phyloP scores from a whole-genome alignment of 169 alveolate genomes.

The Plasmodium gonderi region DNA sequence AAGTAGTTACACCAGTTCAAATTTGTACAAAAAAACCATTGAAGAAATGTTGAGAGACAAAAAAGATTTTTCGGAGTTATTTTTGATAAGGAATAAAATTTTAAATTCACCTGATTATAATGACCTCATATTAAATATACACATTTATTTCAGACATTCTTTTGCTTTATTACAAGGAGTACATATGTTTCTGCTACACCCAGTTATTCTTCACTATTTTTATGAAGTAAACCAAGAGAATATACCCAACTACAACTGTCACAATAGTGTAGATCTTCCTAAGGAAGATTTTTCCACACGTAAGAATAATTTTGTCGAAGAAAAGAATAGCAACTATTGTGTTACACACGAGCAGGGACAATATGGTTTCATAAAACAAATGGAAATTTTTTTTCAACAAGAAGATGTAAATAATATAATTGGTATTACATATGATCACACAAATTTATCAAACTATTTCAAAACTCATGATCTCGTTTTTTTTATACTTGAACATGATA shows the following conservation, averaged over 20 bases:
- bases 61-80: conserved; percentile 23
- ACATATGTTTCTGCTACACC: conserved; percentile 21
- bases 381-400: conserved; percentile 27
- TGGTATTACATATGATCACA: conserved; percentile 24
- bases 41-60: conserved; percentile 12
- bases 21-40: conserved; percentile 11
- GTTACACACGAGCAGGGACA: background rate
- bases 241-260: background rate
- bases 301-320: background rate
- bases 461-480: conserved; percentile 51
- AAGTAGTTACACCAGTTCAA: background rate
- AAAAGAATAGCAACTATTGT: background rate
- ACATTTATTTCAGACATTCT: conserved; percentile 32
- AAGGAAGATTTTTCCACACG: background rate
- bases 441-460: conserved; percentile 15
- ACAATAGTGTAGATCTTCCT: background rate
- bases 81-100: background rate
- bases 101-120: conserved; percentile 40
- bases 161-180: conserved; percentile 6
- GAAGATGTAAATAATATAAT: conserved; percentile 3
- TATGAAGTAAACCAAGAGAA: conserved; percentile 24
- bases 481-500: background rate
- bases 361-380: conserved; percentile 1
- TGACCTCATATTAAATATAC: conserved; percentile 45
- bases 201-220: conserved; percentile 35